These are phyloP conservation scores for Paramecium octaurelia DNA, from an alignment of 73 alveolate species.

Conservation along the genomic window DNA sequence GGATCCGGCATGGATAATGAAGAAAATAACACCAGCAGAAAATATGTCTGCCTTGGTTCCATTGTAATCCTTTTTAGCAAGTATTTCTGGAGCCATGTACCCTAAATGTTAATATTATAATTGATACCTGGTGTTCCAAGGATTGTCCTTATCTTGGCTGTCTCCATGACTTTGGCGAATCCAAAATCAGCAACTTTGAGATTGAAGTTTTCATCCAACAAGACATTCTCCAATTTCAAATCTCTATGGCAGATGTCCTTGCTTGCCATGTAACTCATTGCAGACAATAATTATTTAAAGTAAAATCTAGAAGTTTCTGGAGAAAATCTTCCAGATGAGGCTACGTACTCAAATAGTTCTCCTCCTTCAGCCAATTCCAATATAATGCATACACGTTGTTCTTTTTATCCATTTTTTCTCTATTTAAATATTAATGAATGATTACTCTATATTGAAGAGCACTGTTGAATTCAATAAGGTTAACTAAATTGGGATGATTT, in stretches of 20 bases:
- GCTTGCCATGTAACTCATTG: conserved; percentile 74
- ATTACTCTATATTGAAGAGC: conserved; percentile 20
- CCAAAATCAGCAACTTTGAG: conserved; percentile 93
- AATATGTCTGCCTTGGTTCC: conserved; percentile 72
- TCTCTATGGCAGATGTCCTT: conserved; percentile 85
- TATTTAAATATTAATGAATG: background rate
- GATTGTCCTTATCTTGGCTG: conserved; percentile 49
- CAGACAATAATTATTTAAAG: conserved; percentile 72
- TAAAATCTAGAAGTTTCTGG: conserved; percentile 69
- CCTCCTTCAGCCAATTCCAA: conserved; percentile 69
- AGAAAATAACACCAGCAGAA: conserved; percentile 73
- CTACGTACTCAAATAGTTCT: conserved; percentile 70
- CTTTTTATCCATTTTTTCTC: conserved; percentile 54
- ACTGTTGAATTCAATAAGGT: conserved; percentile 31
- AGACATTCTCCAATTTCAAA: conserved; percentile 87
- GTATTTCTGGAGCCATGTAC: conserved; percentile 81
- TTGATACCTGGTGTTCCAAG: conserved; percentile 65
- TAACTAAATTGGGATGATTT: conserved; percentile 62
- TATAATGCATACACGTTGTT: conserved; percentile 57
- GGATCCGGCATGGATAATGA: conserved; percentile 66
- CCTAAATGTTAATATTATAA: background rate
- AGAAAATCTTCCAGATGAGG: conserved; percentile 73
- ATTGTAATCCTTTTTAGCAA: conserved; percentile 60
- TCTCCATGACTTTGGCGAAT: conserved; percentile 66
- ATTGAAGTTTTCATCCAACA: conserved; percentile 76